Evolutionary conservation across 352 stramenopile species (phyloP).

Genomic region (Phytophthora fragariae): DNA sequence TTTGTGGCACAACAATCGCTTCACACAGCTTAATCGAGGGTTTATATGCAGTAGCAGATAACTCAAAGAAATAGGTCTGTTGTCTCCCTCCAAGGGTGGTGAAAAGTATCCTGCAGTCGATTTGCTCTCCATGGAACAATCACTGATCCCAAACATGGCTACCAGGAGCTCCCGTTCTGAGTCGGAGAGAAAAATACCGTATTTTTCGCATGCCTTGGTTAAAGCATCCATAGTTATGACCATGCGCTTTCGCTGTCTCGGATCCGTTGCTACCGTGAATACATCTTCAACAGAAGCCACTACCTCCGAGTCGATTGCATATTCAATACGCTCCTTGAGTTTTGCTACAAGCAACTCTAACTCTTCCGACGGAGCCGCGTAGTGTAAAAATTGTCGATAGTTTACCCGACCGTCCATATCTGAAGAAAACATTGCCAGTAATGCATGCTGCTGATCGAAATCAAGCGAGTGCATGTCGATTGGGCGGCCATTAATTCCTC

Average conservation of each 20-base stretch:
- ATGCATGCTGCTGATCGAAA: constrained; percentile 74
- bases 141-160: constrained; percentile 24
- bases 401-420: constrained; percentile 73
- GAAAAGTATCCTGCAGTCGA: neutral
- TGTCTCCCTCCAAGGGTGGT: neutral
- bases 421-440: constrained; percentile 67
- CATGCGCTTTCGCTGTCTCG: constrained; percentile 28
- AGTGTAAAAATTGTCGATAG: constrained; percentile 75
- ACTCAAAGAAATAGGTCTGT: constrained; percentile 42
- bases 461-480: constrained; percentile 66
- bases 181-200: constrained; percentile 49
- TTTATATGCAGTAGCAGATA: constrained; percentile 70
- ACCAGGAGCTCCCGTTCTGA: constrained; percentile 36
- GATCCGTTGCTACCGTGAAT: constrained; percentile 23
- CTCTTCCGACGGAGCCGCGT: constrained; percentile 57
- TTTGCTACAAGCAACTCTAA: constrained; percentile 66
- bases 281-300: constrained; percentile 52
- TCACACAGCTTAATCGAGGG: constrained; percentile 52
- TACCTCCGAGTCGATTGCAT: constrained; percentile 60
- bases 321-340: constrained; percentile 69
- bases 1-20: constrained; percentile 72
- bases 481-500: constrained; percentile 35
- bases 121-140: constrained; percentile 2
- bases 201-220: constrained; percentile 35
- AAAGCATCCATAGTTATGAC: constrained; percentile 18